These are phyloP conservation scores for Boeremia lycopersici DNA, from an alignment of 2,329 filamentous ascomycete genomes.

Conservation along the genomic window DNA sequence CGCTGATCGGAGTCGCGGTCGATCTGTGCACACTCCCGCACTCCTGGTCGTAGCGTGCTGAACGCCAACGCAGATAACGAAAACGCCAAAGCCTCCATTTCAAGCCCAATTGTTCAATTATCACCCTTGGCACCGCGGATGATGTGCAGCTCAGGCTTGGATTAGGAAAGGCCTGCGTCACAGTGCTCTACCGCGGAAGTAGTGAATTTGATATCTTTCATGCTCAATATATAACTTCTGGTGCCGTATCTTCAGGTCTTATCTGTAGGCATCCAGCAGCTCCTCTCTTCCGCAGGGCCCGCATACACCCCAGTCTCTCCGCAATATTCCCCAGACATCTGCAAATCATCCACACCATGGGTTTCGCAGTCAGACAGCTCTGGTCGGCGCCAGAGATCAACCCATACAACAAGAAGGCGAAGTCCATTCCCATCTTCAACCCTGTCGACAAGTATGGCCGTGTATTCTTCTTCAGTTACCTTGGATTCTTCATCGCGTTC, in stretches of 20 bases:
- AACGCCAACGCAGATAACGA: constrained; percentile 37
- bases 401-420: constrained; percentile 82
- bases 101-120: constrained; percentile 29
- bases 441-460: constrained; percentile 79
- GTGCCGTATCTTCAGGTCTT: constrained; percentile 19
- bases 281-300: constrained; percentile 12
- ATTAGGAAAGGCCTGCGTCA: constrained; percentile 26
- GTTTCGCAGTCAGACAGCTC: constrained; percentile 43
- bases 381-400: constrained; percentile 72
- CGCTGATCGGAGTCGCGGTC: constrained; percentile 23
- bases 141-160: constrained; percentile 23
- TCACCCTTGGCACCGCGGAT: constrained; percentile 27
- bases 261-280: constrained; percentile 23
- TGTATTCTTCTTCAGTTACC: constrained; percentile 89
- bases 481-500: constrained; percentile 86
- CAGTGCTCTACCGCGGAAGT: constrained; percentile 45
- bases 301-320: constrained; percentile 17
- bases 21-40: constrained; percentile 27
- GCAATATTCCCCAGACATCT: constrained; percentile 8
- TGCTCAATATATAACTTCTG: constrained; percentile 34
- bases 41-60: constrained; percentile 13
- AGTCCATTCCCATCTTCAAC: constrained; percentile 79
- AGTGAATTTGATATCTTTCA: constrained; percentile 23
- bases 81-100: constrained; percentile 22
- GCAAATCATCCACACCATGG: constrained; percentile 31